Percentiles rank a stretch among this genome's conserved stretches.
phyloP scores from a whole-genome alignment of 164 flowering plant genomes.

The Platanus orientalis region DNA sequence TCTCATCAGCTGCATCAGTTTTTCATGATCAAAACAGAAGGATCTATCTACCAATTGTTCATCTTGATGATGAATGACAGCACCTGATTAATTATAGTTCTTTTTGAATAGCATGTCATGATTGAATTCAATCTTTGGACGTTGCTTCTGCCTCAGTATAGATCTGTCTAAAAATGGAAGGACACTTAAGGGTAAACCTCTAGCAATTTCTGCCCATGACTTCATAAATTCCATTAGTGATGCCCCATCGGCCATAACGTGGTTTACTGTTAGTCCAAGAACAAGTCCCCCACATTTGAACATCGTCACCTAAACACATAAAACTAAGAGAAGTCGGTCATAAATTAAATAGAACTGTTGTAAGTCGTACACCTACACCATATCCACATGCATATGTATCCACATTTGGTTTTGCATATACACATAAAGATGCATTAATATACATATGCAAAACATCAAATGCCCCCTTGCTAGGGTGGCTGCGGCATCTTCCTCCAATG shows the following conservation, averaged over 20 bases:
- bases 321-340: background rate
- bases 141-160: background rate
- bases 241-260: background rate
- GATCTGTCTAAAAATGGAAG: background rate
- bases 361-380: too few relatives aligned
- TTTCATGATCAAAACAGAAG: background rate
- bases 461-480: too few relatives aligned
- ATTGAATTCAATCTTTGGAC: background rate
- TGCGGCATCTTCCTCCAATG: too few relatives aligned
- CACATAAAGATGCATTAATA: too few relatives aligned
- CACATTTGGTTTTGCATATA: too few relatives aligned
- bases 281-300: constrained; percentile 37
- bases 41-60: background rate
- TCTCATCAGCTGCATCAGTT: background rate
- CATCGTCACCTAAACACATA: constrained; percentile 28
- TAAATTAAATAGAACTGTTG: too few relatives aligned
- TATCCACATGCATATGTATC: too few relatives aligned
- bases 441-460: too few relatives aligned
- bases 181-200: background rate
- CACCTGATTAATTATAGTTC: background rate
- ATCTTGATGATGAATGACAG: background rate
- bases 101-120: background rate
- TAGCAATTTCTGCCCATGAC: background rate
- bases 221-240: background rate
- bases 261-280: background rate